These are phyloP conservation scores for Laburnicola sp. DNA, from an alignment of 2,329 filamentous ascomycete genomes.

Conservation along the genomic window DNA sequence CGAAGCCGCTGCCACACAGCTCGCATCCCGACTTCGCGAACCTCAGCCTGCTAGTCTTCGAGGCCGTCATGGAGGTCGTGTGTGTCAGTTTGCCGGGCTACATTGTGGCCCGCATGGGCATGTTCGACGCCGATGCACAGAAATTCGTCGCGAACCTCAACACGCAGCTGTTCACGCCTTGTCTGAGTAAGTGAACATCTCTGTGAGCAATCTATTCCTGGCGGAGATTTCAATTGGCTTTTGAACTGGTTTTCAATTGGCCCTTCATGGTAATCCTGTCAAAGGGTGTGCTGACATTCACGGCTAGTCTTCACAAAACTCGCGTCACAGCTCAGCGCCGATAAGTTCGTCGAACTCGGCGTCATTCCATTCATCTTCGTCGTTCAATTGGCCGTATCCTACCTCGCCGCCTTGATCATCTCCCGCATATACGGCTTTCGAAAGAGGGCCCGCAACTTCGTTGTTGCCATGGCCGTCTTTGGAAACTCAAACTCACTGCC, in stretches of 20 bases:
- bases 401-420: constrained; percentile 70
- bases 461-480: constrained; percentile 96
- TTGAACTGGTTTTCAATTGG: background rate
- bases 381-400: constrained; percentile 85
- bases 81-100: constrained; percentile 95
- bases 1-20: constrained; percentile 38
- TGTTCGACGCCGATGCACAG: constrained; percentile 94
- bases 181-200: constrained; percentile 68
- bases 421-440: constrained; percentile 77
- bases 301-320: constrained; percentile 88
- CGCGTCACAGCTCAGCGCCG: constrained; percentile 87
- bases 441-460: constrained; percentile 87
- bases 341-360: constrained; percentile 85
- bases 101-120: constrained; percentile 83
- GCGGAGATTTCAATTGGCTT: background rate
- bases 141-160: constrained; percentile 97
- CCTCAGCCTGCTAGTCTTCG: constrained; percentile 82
- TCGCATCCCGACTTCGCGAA: constrained; percentile 68
- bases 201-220: background rate
- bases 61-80: constrained; percentile 91
- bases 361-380: constrained; percentile 96
- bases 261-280: background rate
- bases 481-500: constrained; percentile 99
- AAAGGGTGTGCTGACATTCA: constrained; percentile 12
- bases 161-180: constrained; percentile 94